These are phyloP conservation scores for Mrakia hoshinonis DNA, from an alignment of 768 basidiomycete species.

Conservation along the genomic window DNA sequence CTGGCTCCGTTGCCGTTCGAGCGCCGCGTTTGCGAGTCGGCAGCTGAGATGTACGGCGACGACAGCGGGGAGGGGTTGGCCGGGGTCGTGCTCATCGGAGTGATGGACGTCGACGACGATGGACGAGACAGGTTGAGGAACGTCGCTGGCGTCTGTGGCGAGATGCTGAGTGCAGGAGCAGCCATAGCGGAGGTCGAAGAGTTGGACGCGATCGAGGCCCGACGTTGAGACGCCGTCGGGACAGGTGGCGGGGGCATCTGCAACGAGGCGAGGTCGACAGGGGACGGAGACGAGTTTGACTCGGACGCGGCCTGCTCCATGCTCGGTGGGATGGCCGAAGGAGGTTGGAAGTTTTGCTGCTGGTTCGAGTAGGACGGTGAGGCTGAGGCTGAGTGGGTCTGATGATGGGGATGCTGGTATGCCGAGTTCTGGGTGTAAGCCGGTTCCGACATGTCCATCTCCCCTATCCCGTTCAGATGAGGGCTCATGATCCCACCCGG, in stretches of 20 bases:
- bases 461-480: slow-evolving; percentile 10
- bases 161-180: slow-evolving; percentile 67
- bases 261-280: slow-evolving; percentile 57
- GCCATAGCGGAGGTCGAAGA: slow-evolving; percentile 42
- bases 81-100: background rate
- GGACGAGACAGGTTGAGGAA: slow-evolving; percentile 22
- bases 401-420: slow-evolving; percentile 19
- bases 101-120: background rate
- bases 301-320: slow-evolving; percentile 28
- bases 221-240: slow-evolving; percentile 39
- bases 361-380: slow-evolving; percentile 42
- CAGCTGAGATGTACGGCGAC: background rate
- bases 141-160: slow-evolving; percentile 28
- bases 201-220: background rate
- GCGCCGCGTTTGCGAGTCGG: background rate
- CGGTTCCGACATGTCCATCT: slow-evolving; percentile 33
- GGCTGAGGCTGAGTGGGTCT: slow-evolving; percentile 23
- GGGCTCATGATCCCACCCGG: slow-evolving; percentile 5
- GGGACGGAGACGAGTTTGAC: slow-evolving; percentile 53
- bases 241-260: slow-evolving; percentile 79
- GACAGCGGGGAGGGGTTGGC: slow-evolving; percentile 4
- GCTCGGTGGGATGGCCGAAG: slow-evolving; percentile 38
- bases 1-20: background rate
- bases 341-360: slow-evolving; percentile 44
- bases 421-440: slow-evolving; percentile 31